Conservation (phyloP, 179 eudicot genomes). For the Silene coronaria region DNA sequence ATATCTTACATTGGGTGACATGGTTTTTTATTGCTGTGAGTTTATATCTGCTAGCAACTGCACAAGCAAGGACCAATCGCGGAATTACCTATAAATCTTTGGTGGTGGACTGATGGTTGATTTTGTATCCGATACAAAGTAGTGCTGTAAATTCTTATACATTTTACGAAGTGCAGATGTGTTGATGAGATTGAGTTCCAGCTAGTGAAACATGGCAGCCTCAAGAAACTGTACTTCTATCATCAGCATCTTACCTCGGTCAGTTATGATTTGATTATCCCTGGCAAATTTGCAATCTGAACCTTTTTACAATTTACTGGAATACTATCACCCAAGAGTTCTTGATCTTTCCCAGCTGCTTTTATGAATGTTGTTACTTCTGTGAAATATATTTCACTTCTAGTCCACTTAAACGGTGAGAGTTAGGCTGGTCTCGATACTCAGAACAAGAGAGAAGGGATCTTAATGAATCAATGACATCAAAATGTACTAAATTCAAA, state of each 20-base stretch:
- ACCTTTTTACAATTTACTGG: not conserved
- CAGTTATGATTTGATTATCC: conserved; percentile 29
- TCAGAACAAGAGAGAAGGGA: not conserved
- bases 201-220: conserved; percentile 88
- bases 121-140: not conserved
- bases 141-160: conserved; percentile 16
- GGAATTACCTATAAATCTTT: not conserved
- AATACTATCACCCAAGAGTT: conserved; percentile 7
- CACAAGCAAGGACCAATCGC: not conserved
- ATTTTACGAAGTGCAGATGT: conserved; percentile 51
- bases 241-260: conserved; percentile 97
- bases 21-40: not conserved
- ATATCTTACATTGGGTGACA: conserved; percentile 4
- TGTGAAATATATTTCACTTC: conserved; percentile 7
- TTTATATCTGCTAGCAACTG: not conserved
- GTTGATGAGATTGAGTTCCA: conserved; percentile 94
- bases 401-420: not conserved
- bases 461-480: not conserved
- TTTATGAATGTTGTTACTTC: not conserved
- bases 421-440: not conserved
- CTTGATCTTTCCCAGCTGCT: not conserved
- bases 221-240: conserved; percentile 91
- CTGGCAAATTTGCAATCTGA: conserved; percentile 14
- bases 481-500: not conserved
- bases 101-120: not conserved